These are phyloP conservation scores for Fraxinus albicans DNA, from an alignment of 305 asterid species.

Conservation along the genomic window DNA sequence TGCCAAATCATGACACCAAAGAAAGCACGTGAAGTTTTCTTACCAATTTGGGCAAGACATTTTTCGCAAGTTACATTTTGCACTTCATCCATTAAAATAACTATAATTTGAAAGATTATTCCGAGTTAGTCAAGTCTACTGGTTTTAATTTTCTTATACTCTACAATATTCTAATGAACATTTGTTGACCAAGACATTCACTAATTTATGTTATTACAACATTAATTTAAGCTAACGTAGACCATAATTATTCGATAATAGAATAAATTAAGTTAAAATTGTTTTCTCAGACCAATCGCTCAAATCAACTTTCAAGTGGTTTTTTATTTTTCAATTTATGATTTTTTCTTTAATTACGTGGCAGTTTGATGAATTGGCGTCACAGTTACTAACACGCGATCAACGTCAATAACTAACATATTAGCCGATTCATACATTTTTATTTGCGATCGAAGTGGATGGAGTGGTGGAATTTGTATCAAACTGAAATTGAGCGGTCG, in stretches of 20 bases:
- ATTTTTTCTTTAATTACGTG: not conserved
- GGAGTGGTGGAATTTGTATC: not conserved
- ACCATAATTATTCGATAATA: not conserved
- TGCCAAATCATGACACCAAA: not conserved
- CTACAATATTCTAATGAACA: not conserved
- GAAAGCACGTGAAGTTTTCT: not conserved
- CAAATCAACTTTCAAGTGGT: not conserved
- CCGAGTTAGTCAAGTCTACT: not conserved
- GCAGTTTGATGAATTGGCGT: not conserved
- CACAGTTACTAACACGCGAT: not conserved
- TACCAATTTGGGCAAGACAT: not conserved
- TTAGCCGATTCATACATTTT: not conserved
- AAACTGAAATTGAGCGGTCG: not conserved
- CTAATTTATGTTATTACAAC: not conserved
- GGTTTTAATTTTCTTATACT: not conserved
- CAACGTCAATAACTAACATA: not conserved
- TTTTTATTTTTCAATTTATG: no score
- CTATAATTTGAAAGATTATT: not conserved
- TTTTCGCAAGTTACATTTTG: not conserved
- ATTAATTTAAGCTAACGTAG: not conserved
- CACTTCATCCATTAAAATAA: not conserved
- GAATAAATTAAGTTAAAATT: not conserved
- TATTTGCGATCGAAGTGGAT: not conserved
- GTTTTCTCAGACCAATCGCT: not conserved
- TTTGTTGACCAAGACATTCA: not conserved